Base-by-base conservation (phyloP, 2,329 filamentous ascomycete species). In the Pseudogymnoascus destructans region DNA sequence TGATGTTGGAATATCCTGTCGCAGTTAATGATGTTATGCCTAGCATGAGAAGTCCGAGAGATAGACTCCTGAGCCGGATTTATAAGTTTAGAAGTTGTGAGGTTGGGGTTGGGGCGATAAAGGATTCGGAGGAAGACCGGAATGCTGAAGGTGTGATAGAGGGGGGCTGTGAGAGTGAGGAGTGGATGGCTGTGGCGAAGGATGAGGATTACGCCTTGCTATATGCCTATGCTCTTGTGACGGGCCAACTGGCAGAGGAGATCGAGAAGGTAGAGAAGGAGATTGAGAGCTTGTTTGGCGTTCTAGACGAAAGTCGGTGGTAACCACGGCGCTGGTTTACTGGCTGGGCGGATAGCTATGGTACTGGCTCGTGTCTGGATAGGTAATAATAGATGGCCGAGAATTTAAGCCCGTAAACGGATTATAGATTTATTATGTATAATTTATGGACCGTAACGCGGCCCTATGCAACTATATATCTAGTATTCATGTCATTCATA, bases 1-100 rank as follows among this genome's bases (percentile, higher is more conserved):
- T 97, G 73, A 95, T 95, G 77, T 79, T 97, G 7, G 91, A 95
- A 72, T 97, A 95, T 66, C 91, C 93, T 0, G 77, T 98, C 60
- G 54, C 54, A 32, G 54, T 56, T 56, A 92, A 87, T 33, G 90
- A 96, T 67, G 88, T 87, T 10, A 77, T 97, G 40, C 93, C 93
- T 0, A 90, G 85, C 61, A 87, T 95, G 30, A 82, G 87, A 55
- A 82, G 87, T 68, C 83, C 85, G 38, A 81, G 93, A 62, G 91
- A 98, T 68, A 78, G 87, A 60, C 74, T 97, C 49, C 76, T 98
- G 19, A 87, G 89, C 17, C 92, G 89, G 72, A 87, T 96, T 36
- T 93, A 95, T 66, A 82, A 86, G 66, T 97, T 93, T 71, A 78
- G 92, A 59, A 85, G 87, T 68, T 82, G 85, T 9, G 57, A 60